phyloP scores from a whole-genome alignment of 495 filamentous ascomycete genomes.

The Aspergillus ostianus region DNA sequence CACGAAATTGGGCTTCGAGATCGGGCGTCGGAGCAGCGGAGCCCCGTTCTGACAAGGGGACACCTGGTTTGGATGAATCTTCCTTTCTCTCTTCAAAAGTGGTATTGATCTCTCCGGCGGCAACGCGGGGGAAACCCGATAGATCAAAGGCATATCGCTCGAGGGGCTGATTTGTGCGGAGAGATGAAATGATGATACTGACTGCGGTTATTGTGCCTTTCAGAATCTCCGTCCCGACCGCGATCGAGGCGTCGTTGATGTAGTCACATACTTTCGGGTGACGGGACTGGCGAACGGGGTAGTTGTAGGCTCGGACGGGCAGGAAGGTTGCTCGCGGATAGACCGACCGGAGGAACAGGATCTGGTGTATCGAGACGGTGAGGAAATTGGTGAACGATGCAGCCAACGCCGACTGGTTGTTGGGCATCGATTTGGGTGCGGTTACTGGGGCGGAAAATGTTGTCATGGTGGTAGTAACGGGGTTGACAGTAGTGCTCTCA shows the following conservation, averaged over 20 bases:
- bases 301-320: slow-evolving; percentile 79
- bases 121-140: slow-evolving; percentile 66
- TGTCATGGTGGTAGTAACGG: slow-evolving; percentile 46
- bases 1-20: slow-evolving; percentile 72
- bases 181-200: slow-evolving; percentile 71
- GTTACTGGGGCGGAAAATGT: slow-evolving; percentile 46
- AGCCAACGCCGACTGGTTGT: slow-evolving; percentile 46
- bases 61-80: slow-evolving; percentile 41
- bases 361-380: slow-evolving; percentile 85
- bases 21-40: slow-evolving; percentile 48
- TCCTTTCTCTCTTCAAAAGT: slow-evolving; percentile 52
- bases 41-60: slow-evolving; percentile 32
- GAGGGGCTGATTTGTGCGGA: slow-evolving; percentile 53
- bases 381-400: slow-evolving; percentile 69
- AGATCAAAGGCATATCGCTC: slow-evolving; percentile 90
- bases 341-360: slow-evolving; percentile 81
- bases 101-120: slow-evolving; percentile 48
- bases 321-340: slow-evolving; percentile 83
- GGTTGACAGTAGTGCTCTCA: slow-evolving; percentile 42
- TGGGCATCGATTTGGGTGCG: slow-evolving; percentile 43
- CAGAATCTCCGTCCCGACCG: slow-evolving; percentile 71
- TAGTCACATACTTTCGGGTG: slow-evolving; percentile 90
- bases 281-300: slow-evolving; percentile 82
- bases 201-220: slow-evolving; percentile 68
- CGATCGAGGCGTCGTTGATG: slow-evolving; percentile 79